Base-by-base conservation (phyloP, 2,329 filamentous ascomycete species). In the Seiridium cupressi region DNA sequence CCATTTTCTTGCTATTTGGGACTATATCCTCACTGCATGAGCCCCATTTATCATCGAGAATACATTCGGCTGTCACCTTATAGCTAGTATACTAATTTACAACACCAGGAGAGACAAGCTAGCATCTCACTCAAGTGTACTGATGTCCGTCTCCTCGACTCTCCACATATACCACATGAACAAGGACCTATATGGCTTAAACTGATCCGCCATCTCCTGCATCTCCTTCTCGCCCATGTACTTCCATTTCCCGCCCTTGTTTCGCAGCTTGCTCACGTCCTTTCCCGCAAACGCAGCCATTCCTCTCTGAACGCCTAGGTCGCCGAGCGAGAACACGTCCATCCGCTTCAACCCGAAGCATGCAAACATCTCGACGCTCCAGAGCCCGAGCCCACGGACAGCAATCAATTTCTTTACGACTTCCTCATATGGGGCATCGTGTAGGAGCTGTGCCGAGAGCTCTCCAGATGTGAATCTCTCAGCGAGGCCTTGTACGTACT, bases 121-220 rank as follows among this genome's bases (percentile, higher is more conserved):
- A 7, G 38, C 7, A 42, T 7, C 38, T 49, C 68, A 77, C 64
- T 85, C 84, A 73, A 88, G 70, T 3, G 83, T 83, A 63, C 82
- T 86, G 34, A 93, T 77, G 73, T 96, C 90, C 3, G 92, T 92
- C 70, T 92, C 87, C 71, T 89, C 90, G 9, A 94, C 87, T 61
- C 89, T 82, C 93, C 94, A 97, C 91, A 97, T 96, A 73, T 96
- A 96, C 93, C 93, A 97, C 93, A 97, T 97, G 70, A 97, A 97
- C 48, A 97, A 73, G 68, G 89, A 95, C 70, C 93, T 89, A 76
- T 96, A 98, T 3, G 94, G 95, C 60, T 84, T 83, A 74, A 96
- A 99, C 70, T 82, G 86, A 60, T 89, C 90, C 10, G 92, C 88
- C 64, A 92, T 82, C 65, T 93, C 90, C 62, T 89, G 73, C 95